Conservation (phyloP, 768 basidiomycete species). For the Myochromella boudieri region DNA sequence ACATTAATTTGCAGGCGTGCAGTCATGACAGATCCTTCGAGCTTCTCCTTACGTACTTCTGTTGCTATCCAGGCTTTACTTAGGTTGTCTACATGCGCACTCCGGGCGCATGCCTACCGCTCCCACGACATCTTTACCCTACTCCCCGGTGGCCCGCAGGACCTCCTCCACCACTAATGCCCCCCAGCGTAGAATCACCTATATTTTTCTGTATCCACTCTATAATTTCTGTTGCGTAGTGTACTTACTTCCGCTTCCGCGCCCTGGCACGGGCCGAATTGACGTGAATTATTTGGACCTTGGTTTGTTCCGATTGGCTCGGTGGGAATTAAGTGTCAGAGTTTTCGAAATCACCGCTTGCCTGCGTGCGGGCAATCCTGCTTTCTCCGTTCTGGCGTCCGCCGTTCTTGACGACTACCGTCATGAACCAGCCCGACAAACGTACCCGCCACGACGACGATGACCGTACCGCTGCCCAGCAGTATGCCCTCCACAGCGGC, state of each 20-base stretch:
- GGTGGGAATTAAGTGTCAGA: slow-evolving; percentile 56
- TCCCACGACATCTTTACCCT: slow-evolving; percentile 46
- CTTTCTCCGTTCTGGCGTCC: slow-evolving; percentile 48
- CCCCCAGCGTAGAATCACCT: slow-evolving; percentile 15
- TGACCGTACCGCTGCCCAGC: slow-evolving; percentile 25
- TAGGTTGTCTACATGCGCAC: slow-evolving; percentile 43
- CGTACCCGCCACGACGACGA: slow-evolving; percentile 45
- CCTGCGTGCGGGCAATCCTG: slow-evolving; percentile 63
- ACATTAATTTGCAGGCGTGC: slow-evolving; percentile 39
- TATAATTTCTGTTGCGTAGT: slow-evolving; percentile 14
- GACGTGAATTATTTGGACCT: slow-evolving; percentile 29
- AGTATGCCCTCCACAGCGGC: slow-evolving; percentile 22
- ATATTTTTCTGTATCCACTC: slow-evolving; percentile 22
- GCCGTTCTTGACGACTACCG: slow-evolving; percentile 39
- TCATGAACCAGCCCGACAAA: slow-evolving; percentile 62
- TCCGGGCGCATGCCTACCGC: slow-evolving; percentile 48
- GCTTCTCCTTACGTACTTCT: slow-evolving; percentile 45
- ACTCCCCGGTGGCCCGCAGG: slow-evolving; percentile 20
- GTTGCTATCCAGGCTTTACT: slow-evolving; percentile 52
- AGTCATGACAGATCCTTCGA: slow-evolving; percentile 41
- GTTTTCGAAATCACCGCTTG: slow-evolving; percentile 61
- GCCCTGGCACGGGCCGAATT: slow-evolving; percentile 15
- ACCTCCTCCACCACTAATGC: slow-evolving; percentile 18
- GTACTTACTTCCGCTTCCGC: slow-evolving; percentile 18
- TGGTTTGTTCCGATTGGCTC: slow-evolving; percentile 64